These are phyloP conservation scores for Populus hybrid DNA, from an alignment of 441 rosid genomes.

Conservation along the genomic window DNA sequence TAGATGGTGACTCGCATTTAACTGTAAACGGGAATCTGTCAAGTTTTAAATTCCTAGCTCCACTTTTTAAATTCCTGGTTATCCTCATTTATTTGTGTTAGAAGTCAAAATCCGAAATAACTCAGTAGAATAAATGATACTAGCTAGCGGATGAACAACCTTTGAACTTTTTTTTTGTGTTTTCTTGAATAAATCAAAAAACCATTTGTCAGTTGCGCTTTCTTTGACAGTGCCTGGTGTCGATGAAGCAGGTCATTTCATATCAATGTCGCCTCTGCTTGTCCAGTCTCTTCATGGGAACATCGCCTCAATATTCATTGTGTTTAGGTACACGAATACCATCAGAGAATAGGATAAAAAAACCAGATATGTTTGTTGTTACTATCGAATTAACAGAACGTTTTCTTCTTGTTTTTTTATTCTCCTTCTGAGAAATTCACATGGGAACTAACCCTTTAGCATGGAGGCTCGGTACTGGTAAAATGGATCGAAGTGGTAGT, in stretches of 20 bases:
- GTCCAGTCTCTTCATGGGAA: background rate
- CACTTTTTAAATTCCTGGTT: background rate
- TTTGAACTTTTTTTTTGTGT: no score
- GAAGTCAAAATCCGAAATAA: background rate
- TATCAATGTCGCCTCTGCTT: background rate
- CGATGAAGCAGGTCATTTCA: background rate
- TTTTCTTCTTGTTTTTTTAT: background rate
- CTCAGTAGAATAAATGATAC: background rate
- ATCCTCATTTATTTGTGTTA: background rate
- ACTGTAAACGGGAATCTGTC: background rate
- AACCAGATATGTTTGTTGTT: background rate
- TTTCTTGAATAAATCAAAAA: no score
- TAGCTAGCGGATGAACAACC: background rate
- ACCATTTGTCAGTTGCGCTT: background rate
- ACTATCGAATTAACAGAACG: background rate
- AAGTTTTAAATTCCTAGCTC: background rate
- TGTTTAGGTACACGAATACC: background rate
- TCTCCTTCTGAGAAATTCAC: background rate
- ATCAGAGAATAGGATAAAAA: background rate
- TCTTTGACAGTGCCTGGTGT: background rate
- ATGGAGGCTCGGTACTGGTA: background rate
- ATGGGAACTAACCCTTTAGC: background rate
- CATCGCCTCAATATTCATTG: background rate
- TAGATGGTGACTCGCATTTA: background rate
- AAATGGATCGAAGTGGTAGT: background rate